Evolutionary conservation across 257 asterid species (phyloP), one percentile per base, ranked within the genome.

Genomic region (Galeopsis tetrahit): DNA sequence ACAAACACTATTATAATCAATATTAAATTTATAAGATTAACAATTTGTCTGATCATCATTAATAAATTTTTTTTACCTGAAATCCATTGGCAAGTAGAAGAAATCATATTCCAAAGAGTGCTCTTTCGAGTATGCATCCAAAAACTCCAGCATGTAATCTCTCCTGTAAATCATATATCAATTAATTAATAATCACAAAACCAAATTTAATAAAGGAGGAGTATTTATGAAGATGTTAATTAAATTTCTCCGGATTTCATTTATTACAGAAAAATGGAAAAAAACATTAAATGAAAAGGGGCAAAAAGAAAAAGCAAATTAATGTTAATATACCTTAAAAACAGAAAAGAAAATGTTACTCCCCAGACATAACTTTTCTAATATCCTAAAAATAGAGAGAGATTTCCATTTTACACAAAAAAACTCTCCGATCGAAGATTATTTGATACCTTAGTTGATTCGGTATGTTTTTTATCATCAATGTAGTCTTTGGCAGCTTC

Each of bases 51-150:
- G n/a, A n/a, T n/a, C 28, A 21, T 21, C 28, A 21, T 21, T 21
- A 21, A n/a, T n/a, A n/a, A n/a, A n/a, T n/a, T n/a, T n/a, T n/a
- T n/a, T n/a, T n/a, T 21, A 86, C 95, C 78, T 9, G 64, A 86
- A 88, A 39, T 88, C 95, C 75, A 88, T 84, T 0, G 92, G 95
- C 1, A 88, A 62, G 59, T 88, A 85, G 21, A 88, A 6, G 44
- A 86, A 86, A 70, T 88, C 92, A 56, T 84, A 88, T 55, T 72
- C 85, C 66, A 87, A 10, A 0, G 75, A 57, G 68, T 78, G 58
- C 0, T 11, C 11, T 2, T 3, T 2, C 83, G 88, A 79, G 5
- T 46, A 70, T 4, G 15, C 2, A 43, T 88, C 95, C 14, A 88
- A 3, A 52, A 84, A 86, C 4, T 62, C 63, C 4, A 88, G 58